These are phyloP conservation scores for Ajuga chamaepitys DNA, from an alignment of 257 asterid genomes.

Conservation along the genomic window DNA sequence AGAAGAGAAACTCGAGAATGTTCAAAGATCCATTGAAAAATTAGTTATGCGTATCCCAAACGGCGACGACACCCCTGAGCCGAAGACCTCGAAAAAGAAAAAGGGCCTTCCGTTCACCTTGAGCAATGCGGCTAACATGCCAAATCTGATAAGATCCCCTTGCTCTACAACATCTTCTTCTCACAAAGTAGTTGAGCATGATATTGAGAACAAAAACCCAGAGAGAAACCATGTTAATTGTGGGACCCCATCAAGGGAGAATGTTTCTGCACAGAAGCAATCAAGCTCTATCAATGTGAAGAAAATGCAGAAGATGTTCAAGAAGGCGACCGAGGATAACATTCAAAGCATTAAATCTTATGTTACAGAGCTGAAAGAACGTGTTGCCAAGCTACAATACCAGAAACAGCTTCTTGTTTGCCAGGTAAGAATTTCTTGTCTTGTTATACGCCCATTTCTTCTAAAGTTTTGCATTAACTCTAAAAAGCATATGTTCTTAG, in stretches of 20 bases:
- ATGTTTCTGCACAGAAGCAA: constrained; percentile 41
- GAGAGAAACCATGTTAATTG: constrained; percentile 24
- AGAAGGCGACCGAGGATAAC: constrained; percentile 90
- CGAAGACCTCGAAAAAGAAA: constrained; percentile 49
- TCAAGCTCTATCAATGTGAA: constrained; percentile 62
- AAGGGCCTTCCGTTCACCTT: constrained; percentile 60
- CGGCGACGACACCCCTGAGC: constrained; percentile 47
- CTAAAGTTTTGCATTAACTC: not conserved
- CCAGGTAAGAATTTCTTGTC: constrained; percentile 48
- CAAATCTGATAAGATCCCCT: constrained; percentile 66
- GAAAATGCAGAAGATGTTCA: constrained; percentile 86
- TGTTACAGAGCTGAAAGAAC: constrained; percentile 86
- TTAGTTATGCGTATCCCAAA: constrained; percentile 50
- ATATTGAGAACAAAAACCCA: constrained; percentile 70
- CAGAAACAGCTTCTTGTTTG: constrained; percentile 96
- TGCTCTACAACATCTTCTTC: constrained; percentile 63
- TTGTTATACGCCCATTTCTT: not conserved
- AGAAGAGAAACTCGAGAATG: constrained; percentile 79
- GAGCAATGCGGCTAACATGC: constrained; percentile 76
- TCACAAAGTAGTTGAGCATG: constrained; percentile 40
- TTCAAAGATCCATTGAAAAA: constrained; percentile 75
- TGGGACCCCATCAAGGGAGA: constrained; percentile 34
- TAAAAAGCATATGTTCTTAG: not conserved
- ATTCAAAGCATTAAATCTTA: constrained; percentile 79
- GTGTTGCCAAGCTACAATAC: constrained; percentile 93